phyloP scores from a whole-genome alignment of 805 yeast species.

The Ogataea pini region DNA sequence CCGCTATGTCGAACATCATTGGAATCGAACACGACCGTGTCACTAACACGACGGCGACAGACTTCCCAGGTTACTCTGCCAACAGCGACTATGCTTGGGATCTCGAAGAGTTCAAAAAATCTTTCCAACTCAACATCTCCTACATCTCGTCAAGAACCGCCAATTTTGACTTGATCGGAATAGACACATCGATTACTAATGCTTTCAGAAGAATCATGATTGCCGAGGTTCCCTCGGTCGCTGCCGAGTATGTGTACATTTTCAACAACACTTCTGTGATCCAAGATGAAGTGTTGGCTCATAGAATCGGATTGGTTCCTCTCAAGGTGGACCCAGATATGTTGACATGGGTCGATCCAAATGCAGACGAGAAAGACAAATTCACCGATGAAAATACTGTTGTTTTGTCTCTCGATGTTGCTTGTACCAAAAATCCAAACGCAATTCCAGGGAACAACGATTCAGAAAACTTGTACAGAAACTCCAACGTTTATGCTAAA shows the following conservation, averaged over 20 bases:
- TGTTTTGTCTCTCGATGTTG: slow-evolving; percentile 75
- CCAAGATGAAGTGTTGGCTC: slow-evolving; percentile 96
- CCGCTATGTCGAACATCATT: slow-evolving; percentile 55
- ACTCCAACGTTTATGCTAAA: slow-evolving; percentile 84
- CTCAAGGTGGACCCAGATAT: slow-evolving; percentile 88
- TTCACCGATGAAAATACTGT: slow-evolving; percentile 89
- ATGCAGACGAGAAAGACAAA: slow-evolving; percentile 62
- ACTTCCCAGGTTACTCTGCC: slow-evolving; percentile 81
- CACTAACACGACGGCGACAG: slow-evolving; percentile 83
- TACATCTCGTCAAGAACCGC: slow-evolving; percentile 67
- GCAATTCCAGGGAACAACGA: slow-evolving; percentile 77
- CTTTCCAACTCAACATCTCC: slow-evolving; percentile 66
- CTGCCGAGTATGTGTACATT: slow-evolving; percentile 87
- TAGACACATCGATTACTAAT: slow-evolving; percentile 92
- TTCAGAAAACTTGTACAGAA: slow-evolving; percentile 80
- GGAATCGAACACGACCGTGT: slow-evolving; percentile 91
- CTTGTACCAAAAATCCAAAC: slow-evolving; percentile 82
- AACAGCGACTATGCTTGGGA: slow-evolving; percentile 77
- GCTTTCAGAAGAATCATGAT: slow-evolving; percentile 97
- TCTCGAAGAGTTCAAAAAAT: slow-evolving; percentile 71
- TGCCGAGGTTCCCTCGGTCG: slow-evolving; percentile 94
- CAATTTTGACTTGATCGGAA: slow-evolving; percentile 81
- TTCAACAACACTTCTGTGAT: slow-evolving; percentile 95
- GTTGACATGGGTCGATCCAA: slow-evolving; percentile 76
- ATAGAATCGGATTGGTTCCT: slow-evolving; percentile 91